Conservation (phyloP, 495 filamentous ascomycete species). For the Gamarada debralockiae region DNA sequence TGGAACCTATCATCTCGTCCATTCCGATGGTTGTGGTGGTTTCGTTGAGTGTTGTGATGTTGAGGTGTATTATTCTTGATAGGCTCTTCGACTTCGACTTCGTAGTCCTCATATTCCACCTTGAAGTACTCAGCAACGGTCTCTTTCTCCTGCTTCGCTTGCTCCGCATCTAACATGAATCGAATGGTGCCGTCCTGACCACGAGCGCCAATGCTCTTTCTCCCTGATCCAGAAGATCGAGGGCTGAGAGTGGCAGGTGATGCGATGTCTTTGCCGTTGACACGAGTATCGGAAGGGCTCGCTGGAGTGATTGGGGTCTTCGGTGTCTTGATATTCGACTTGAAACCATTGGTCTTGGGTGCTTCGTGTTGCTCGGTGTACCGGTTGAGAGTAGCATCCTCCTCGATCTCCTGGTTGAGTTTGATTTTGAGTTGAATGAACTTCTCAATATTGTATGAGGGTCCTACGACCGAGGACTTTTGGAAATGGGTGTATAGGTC, state of each 20-base stretch:
- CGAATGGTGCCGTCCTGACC: constrained; percentile 75
- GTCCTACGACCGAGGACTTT: constrained; percentile 66
- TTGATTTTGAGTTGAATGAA: constrained; percentile 83
- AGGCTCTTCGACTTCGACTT: constrained; percentile 58
- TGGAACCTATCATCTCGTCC: constrained; percentile 13
- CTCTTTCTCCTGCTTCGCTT: constrained; percentile 67
- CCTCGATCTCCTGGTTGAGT: constrained; percentile 71
- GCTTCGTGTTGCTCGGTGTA: constrained; percentile 35
- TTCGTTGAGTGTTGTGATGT: not conserved
- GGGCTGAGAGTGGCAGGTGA: constrained; percentile 39
- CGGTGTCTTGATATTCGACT: constrained; percentile 25
- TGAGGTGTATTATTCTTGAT: constrained; percentile 26
- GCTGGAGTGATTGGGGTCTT: constrained; percentile 29
- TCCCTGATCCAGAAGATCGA: constrained; percentile 36
- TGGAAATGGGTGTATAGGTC: constrained; percentile 83
- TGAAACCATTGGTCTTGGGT: constrained; percentile 19
- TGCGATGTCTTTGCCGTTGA: constrained; percentile 17
- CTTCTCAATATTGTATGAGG: constrained; percentile 61
- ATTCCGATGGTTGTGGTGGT: constrained; percentile 1
- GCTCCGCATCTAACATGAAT: constrained; percentile 82
- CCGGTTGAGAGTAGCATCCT: constrained; percentile 43
- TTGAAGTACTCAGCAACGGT: constrained; percentile 64
- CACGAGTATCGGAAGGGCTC: constrained; percentile 26
- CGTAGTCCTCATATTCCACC: constrained; percentile 75
- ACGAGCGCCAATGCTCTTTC: constrained; percentile 42